Base-by-base conservation (phyloP, 1,284 basidiomycete genomes). In the Amylostereum chailletii region DNA sequence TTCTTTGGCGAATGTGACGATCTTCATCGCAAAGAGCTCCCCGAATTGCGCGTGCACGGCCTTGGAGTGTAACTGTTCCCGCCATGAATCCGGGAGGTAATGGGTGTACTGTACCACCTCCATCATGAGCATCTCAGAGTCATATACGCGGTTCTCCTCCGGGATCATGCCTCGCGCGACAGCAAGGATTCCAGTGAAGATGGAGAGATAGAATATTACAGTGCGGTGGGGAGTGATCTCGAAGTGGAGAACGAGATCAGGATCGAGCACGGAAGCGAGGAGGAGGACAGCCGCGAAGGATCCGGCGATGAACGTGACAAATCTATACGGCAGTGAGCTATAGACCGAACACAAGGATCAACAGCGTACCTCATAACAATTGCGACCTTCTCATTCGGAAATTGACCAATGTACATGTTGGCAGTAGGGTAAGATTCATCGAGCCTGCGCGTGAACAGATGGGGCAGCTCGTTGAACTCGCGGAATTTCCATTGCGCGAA, bases 401-500 rank as follows among this genome's bases (percentile, higher is more conserved):
- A 99, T 63, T 98, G 95, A 30, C 92, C 92, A 53, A 97, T 93
- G 65, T 98, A 99, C 74, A 92, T 87, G 64, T 87, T 94, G 10
- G 96, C 91, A 7, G 83, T 71, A 0, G 89, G 90, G 58, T 95
- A 94, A 52, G 90, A 93, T 58, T 90, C 83, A 57, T 94, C 84
- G 46, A 97, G 74, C 47, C 95, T 76, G 41, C 91, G 75, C 38
- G 83, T 77, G 64, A 99, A 99, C 34, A 95, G 72, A 65, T 99
- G 95, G 0, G 93, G 90, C 3, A 99, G 74, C 64, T 99, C 95
- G 65, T 99, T 99, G 74, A 97, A 99, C 65, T 99, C 96, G 53
- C 96, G 80, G 62, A 99, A 99, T 64, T 97, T 98, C 96, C 96
- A 99, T 56, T 90, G 85, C 0, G 94, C 95, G 56, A 90, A 94